Conservation (phyloP, 129 eudicot genomes). For the Dittrichia graveolens region DNA sequence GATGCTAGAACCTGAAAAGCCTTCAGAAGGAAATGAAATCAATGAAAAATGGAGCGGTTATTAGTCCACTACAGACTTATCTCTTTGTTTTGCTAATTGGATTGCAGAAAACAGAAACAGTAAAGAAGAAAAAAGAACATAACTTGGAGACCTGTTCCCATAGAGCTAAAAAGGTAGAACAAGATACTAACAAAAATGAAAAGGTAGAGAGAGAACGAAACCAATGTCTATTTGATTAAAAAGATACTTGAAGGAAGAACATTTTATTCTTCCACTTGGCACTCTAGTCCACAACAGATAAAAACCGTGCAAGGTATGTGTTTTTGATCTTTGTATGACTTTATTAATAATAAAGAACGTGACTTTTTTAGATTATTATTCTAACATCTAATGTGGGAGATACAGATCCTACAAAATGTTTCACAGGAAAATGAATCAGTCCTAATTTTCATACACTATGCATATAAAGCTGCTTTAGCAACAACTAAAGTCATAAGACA, state of each 20-base stretch:
- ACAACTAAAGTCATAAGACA: too few relatives aligned
- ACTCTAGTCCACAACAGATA: slow-evolving; percentile 37
- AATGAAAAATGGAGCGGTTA: slow-evolving; percentile 36
- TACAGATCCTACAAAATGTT: slow-evolving; percentile 72
- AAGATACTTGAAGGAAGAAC: slow-evolving; percentile 61
- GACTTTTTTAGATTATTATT: not conserved
- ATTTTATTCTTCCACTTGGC: slow-evolving; percentile 39
- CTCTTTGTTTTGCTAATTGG: slow-evolving; percentile 67
- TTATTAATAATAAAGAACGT: not conserved
- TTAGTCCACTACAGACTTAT: slow-evolving; percentile 76
- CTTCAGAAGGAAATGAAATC: slow-evolving; percentile 49
- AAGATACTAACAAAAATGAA: slow-evolving; percentile 47
- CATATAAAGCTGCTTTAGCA: too few relatives aligned
- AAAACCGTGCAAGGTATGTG: slow-evolving; percentile 61
- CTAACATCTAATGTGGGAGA: slow-evolving; percentile 19
- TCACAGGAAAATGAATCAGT: slow-evolving; percentile 58
- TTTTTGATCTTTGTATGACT: not conserved
- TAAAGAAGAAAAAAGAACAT: slow-evolving; percentile 56
- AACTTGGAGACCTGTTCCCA: slow-evolving; percentile 79
- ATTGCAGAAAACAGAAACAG: slow-evolving; percentile 49
- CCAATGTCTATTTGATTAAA: slow-evolving; percentile 63
- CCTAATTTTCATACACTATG: too few relatives aligned
- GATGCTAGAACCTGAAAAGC: slow-evolving; percentile 55
- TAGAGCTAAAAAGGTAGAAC: slow-evolving; percentile 61
- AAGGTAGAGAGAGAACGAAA: slow-evolving; percentile 55